Evolutionary conservation across 75 land plant species (phyloP).

Genomic region (Cunninghamia lanceolata): DNA sequence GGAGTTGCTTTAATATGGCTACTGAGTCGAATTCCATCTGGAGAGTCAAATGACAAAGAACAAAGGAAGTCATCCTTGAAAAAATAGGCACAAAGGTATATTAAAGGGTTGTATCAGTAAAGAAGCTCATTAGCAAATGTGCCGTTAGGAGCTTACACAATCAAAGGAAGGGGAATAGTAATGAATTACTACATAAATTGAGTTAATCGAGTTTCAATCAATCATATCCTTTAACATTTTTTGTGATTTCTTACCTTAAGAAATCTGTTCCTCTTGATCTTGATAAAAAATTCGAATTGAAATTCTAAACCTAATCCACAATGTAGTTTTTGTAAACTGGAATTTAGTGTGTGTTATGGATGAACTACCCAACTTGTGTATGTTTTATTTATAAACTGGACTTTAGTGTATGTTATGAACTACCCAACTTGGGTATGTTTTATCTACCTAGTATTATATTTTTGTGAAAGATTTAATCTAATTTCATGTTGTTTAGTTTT

Average conservation of each 20-base stretch:
- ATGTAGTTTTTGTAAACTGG: background rate
- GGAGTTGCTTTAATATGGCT: slow-evolving; percentile 85
- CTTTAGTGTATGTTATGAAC: background rate
- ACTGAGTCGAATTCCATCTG: slow-evolving; percentile 62
- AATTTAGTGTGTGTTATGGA: background rate
- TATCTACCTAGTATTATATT: background rate
- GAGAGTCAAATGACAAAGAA: background rate
- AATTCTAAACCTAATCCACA: background rate
- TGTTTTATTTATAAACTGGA: background rate
- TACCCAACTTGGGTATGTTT: background rate
- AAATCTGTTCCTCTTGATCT: background rate
- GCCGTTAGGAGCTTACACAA: background rate
- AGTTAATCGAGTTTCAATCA: background rate
- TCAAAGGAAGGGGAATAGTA: background rate
- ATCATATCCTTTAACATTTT: background rate
- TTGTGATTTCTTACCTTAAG: background rate
- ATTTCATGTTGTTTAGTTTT: background rate
- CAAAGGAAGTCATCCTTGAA: slow-evolving; percentile 2
- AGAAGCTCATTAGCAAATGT: background rate
- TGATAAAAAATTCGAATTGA: background rate
- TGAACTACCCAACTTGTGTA: background rate
- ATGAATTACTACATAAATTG: background rate
- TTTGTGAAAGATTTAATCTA: background rate
- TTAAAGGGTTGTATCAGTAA: background rate
- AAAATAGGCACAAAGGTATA: background rate